Percentiles rank a stretch among this genome's conserved stretches.
Conservation (phyloP, 257 asterid genomes). For the Gentiana dahurica region DNA sequence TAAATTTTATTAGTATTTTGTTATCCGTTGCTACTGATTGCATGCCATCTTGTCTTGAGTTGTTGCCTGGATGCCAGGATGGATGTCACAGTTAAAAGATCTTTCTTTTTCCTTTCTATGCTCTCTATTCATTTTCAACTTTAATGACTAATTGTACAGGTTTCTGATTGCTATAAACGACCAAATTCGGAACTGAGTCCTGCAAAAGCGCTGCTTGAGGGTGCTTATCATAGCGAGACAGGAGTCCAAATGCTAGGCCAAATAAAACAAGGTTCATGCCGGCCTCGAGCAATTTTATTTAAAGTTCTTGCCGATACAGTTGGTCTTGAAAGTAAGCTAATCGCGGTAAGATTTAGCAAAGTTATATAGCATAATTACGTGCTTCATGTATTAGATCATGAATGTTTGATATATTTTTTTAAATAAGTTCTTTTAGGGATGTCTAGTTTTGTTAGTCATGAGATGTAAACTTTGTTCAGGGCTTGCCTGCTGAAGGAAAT, state of each 20-base stretch:
- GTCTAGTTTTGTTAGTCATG: too few species aligned
- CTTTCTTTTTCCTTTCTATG: not conserved
- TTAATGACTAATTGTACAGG: slow-evolving; percentile 28
- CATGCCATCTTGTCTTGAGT: not conserved
- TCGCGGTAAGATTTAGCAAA: slow-evolving; percentile 59
- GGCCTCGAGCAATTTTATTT: slow-evolving; percentile 77
- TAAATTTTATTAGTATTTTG: not conserved
- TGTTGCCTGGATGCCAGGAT: too few species aligned
- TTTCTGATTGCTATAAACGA: slow-evolving; percentile 59
- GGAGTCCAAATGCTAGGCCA: slow-evolving; percentile 84
- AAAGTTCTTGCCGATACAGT: slow-evolving; percentile 82
- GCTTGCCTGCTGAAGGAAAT: slow-evolving; percentile 63
- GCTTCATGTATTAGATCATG: too few species aligned
- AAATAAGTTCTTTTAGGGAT: too few species aligned
- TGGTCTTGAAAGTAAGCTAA: slow-evolving; percentile 68
- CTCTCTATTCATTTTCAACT: slow-evolving; percentile 4
- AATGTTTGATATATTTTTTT: too few species aligned
- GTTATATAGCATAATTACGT: too few species aligned
- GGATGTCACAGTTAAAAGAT: not conserved
- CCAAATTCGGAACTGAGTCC: slow-evolving; percentile 49
- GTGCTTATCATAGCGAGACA: slow-evolving; percentile 63
- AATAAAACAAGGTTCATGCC: slow-evolving; percentile 72
- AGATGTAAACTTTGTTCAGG: slow-evolving; percentile 25
- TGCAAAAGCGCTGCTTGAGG: slow-evolving; percentile 69
- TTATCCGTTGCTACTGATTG: not conserved